Base-by-base conservation (phyloP, 2,329 filamentous ascomycete species). In the Geosmithia morbida region DNA sequence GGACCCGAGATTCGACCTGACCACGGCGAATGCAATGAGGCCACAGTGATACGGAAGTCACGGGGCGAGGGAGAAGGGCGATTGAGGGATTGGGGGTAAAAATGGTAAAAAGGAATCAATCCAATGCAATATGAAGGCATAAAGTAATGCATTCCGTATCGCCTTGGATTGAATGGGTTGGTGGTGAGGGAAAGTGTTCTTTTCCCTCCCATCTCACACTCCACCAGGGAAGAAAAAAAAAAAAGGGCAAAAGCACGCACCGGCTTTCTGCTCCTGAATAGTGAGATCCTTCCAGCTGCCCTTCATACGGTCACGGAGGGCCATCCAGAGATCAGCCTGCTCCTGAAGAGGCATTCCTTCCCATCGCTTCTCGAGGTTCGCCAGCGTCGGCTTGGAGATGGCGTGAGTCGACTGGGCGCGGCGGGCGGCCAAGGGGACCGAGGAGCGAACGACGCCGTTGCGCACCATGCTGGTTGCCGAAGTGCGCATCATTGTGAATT, bases 301-400 rank as follows among this genome's bases (percentile, higher is more conserved):
- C 85, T 95, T 96, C 92, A 98, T 98, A 64, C 92, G 85, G 73
- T 98, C 92, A 69, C 92, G 81, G 68, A 98, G 76, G 58, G 85
- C 76, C 92, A 98, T 98, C 92, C 92, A 98, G 60, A 98, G 75
- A 65, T 98, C 92, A 57, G 92, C 92, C 81, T 98, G 92, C 79
- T 98, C 92, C 77, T 95, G 88, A 54, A 92, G 87, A 50, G 90
- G 89, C 86, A 97, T 89, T 54, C 75, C 79, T 75, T 98, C 92
- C 92, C 92, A 98, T 75, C 92, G 79, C 83, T 95, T 96, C 82
- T 98, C 92, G 64, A 98, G 97, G 72, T 94, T 88, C 69, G 87
- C 86, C 62, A 98, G 80, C 50, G 87, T 96, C 58, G 94, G 92
- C 75, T 96, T 97, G 63, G 89, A 94, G 71, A 98, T 94, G 65